Conservation (phyloP, 176 grass and related monocot genomes). For the Juncus inflexus region DNA sequence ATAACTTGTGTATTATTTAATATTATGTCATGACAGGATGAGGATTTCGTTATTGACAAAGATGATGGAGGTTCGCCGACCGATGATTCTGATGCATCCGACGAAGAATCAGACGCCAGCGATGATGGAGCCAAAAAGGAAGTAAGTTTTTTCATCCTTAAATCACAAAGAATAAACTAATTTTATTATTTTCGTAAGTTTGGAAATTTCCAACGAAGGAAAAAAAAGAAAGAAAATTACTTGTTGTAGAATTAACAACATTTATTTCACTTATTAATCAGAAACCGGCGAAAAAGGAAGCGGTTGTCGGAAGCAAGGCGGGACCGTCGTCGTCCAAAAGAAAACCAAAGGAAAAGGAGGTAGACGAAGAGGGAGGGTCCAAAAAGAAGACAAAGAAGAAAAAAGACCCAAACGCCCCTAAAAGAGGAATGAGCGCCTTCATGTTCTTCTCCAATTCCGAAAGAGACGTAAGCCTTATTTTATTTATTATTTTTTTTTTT, state of each 20-base stretch:
- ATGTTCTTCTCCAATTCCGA: slow-evolving; percentile 98
- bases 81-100: slow-evolving; percentile 83
- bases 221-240: no score
- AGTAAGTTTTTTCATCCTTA: slow-evolving; percentile 23
- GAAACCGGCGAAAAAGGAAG: slow-evolving; percentile 83
- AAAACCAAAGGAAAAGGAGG: slow-evolving; percentile 66
- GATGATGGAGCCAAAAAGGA: slow-evolving; percentile 81
- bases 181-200: background rate
- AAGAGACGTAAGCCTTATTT: slow-evolving; percentile 55
- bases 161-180: background rate
- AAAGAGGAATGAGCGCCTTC: slow-evolving; percentile 84
- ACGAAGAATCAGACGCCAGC: slow-evolving; percentile 86
- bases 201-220: no score
- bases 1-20: background rate
- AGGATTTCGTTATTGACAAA: slow-evolving; percentile 95
- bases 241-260: no score
- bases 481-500: slow-evolving; percentile 1
- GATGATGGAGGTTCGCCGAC: slow-evolving; percentile 96
- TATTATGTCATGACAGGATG: slow-evolving; percentile 51
- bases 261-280: slow-evolving; percentile 17
- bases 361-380: slow-evolving; percentile 58
- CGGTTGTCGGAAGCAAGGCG: slow-evolving; percentile 30
- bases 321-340: slow-evolving; percentile 61
- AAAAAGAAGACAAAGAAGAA: slow-evolving; percentile 93
- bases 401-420: slow-evolving; percentile 95